These are phyloP conservation scores for Globisporangium cylindrosporum DNA, from an alignment of 352 stramenopile species.

Conservation along the genomic window DNA sequence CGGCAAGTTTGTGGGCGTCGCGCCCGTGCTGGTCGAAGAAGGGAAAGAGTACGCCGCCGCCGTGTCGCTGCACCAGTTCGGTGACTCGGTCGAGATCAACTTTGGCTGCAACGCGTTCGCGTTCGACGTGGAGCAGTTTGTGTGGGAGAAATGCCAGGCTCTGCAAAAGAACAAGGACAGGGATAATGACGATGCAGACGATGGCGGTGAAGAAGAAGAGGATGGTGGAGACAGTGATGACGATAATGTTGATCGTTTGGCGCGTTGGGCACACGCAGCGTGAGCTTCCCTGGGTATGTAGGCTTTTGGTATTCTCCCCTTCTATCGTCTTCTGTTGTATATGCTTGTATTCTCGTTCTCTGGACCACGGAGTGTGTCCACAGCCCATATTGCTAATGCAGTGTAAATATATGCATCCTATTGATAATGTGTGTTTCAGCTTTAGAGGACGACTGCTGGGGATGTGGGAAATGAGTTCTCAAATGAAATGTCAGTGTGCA, in stretches of 20 bases:
- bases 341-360: no score
- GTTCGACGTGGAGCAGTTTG: slow-evolving; percentile 31
- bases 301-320: no score
- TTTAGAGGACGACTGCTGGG: no score
- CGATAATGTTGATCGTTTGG: background rate
- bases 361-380: no score
- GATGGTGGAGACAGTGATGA: background rate
- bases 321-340: no score
- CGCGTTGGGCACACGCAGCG: background rate
- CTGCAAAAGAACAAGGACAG: background rate
- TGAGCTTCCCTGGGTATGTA: background rate
- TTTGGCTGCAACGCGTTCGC: slow-evolving; percentile 25
- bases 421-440: no score
- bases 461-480: no score
- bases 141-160: slow-evolving; percentile 1
- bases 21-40: slow-evolving; percentile 8
- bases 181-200: background rate
- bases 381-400: no score
- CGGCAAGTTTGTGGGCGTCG: slow-evolving; percentile 25
- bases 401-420: no score
- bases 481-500: no score
- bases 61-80: slow-evolving; percentile 34
- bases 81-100: slow-evolving; percentile 36
- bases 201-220: background rate
- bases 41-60: slow-evolving; percentile 20